These are phyloP conservation scores for Claviceps cyperi DNA, from an alignment of 2,329 filamentous ascomycete genomes.

Conservation along the genomic window DNA sequence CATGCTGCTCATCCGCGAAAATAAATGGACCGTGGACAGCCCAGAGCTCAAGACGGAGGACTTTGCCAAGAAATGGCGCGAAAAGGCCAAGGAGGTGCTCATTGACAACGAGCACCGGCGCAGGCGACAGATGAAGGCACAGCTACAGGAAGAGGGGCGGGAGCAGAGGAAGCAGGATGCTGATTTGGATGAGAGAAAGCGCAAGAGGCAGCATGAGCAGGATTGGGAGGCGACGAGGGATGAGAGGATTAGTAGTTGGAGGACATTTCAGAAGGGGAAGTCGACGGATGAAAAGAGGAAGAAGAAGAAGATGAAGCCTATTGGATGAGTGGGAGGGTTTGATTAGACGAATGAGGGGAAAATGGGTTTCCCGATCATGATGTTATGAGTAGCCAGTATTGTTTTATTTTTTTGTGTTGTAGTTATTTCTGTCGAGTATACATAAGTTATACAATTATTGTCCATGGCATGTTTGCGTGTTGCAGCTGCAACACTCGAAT, in stretches of 20 bases:
- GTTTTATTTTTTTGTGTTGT: neutral
- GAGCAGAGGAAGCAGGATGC: slow-evolving; percentile 77
- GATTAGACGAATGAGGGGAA: neutral
- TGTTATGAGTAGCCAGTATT: neutral
- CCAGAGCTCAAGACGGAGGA: slow-evolving; percentile 72
- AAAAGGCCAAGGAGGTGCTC: slow-evolving; percentile 79
- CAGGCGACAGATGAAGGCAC: slow-evolving; percentile 73
- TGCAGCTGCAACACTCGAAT: neutral
- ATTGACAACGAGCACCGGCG: slow-evolving; percentile 84
- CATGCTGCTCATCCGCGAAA: slow-evolving; percentile 84
- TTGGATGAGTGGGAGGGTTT: slow-evolving; percentile 26
- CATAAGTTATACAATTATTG: slow-evolving; percentile 8
- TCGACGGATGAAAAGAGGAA: slow-evolving; percentile 38
- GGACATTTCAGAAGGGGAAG: slow-evolving; percentile 72
- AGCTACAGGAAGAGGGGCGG: slow-evolving; percentile 91
- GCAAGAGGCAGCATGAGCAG: slow-evolving; percentile 83
- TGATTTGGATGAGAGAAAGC: slow-evolving; percentile 65
- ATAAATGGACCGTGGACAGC: slow-evolving; percentile 82
- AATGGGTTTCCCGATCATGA: neutral
- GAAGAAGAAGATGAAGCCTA: slow-evolving; percentile 57
- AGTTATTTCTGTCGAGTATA: neutral
- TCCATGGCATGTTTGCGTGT: neutral
- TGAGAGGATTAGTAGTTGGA: slow-evolving; percentile 84
- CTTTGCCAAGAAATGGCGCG: slow-evolving; percentile 74
- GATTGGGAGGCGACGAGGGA: slow-evolving; percentile 92